These are phyloP conservation scores for Fraxinus excelsior DNA, from an alignment of 257 asterid genomes.

Conservation along the genomic window DNA sequence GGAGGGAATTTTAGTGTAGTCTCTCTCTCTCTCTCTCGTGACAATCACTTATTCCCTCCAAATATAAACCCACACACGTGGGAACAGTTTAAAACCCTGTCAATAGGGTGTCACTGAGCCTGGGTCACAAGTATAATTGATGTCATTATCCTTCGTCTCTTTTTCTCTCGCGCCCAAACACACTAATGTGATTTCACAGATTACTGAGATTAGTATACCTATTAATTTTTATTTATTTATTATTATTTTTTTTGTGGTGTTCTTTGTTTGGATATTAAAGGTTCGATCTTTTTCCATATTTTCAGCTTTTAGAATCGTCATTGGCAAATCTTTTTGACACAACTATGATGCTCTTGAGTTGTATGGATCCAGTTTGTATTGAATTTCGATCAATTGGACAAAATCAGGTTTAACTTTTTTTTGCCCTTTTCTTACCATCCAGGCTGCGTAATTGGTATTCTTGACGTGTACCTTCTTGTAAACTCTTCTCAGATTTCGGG, in stretches of 20 bases:
- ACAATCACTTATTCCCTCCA: no score
- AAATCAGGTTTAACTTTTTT: constrained; percentile 18
- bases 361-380: constrained; percentile 4
- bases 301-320: background rate
- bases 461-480: constrained; percentile 5
- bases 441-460: background rate
- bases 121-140: no score
- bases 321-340: background rate
- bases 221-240: no score
- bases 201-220: background rate
- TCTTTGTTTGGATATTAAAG: background rate
- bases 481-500: constrained; percentile 27
- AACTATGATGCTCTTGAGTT: constrained; percentile 2
- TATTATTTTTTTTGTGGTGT: background rate
- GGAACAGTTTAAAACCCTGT: no score
- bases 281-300: background rate
- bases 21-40: no score
- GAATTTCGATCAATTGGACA: constrained; percentile 5
- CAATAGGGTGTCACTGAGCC: no score
- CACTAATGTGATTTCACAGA: background rate
- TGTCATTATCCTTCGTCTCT: background rate
- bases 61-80: no score
- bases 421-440: background rate
- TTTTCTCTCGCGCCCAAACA: background rate
- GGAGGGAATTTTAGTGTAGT: no score